Evolutionary conservation across 1,139 yeast species (phyloP), one percentile per base, ranked within the genome.

Genomic region (Candida mesenterica): DNA sequence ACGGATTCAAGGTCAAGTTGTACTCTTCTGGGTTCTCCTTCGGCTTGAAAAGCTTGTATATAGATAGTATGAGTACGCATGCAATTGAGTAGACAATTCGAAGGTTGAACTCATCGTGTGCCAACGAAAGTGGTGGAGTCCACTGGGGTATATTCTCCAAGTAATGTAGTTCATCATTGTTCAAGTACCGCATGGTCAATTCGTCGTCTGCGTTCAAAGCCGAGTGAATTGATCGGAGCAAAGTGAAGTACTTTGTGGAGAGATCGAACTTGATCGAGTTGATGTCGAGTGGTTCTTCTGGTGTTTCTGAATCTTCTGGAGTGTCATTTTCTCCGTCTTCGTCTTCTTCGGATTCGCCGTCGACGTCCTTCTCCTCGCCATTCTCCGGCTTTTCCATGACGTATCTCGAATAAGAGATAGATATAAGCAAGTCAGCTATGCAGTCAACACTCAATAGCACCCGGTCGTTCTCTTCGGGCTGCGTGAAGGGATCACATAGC

Each of bases 401-500:
- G 27, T 48, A 45, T 37, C 42, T 42, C 30, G 42, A 31, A 47
- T 50, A 56, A 25, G 57, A 47, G 13, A 76, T 52, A 0, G 77
- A 77, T 5, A 82, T 61, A 15, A 76, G 60, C 30, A 78, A 46
- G 41, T 77, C 77, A 4, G 83, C 68, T 4, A 81, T 46, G 6
- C 68, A 53, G 40, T 79, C 80, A 8, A 82, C 56, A 19, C 87
- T 79, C 13, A 80, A 59, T 0, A 78, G 57, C 20, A 63, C 55
- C 1, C 59, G 52, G 15, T 78, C 81, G n/a, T 70, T 69, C 24
- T 82, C 85, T 28, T 74, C 72, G 0, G 90, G 89, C 44, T 80
- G 88, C 1, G 87, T 78, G 46, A 70, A 63, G 3, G 87, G 86
- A 51, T 82, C 88, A 37, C 81, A 74, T 27, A 82, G 53, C 2